Percentiles rank a stretch among this genome's conserved stretches.
Conservation (phyloP, 352 stramenopile species). For the Bremia lactucae region DNA sequence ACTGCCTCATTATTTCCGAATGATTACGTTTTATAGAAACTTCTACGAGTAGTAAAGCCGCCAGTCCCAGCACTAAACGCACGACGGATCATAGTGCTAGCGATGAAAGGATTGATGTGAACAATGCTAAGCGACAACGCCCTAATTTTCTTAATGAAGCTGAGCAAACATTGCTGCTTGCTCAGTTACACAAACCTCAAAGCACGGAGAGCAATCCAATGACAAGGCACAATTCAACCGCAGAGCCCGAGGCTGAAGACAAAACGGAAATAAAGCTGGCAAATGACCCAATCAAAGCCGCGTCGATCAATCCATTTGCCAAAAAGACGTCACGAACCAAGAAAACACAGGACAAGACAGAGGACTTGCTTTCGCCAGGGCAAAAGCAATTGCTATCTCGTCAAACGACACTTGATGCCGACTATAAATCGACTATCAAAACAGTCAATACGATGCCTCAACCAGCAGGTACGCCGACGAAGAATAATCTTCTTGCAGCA, state of each 20-base stretch:
- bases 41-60: background rate
- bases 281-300: slow-evolving; percentile 1
- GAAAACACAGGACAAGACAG: slow-evolving; percentile 18
- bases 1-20: background rate
- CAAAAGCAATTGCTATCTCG: slow-evolving; percentile 15
- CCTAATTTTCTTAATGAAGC: slow-evolving; percentile 52
- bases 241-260: background rate
- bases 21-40: slow-evolving; percentile 2
- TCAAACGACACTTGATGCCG: slow-evolving; percentile 29
- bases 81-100: slow-evolving; percentile 29
- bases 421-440: slow-evolving; percentile 30
- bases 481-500: background rate
- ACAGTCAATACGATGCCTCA: slow-evolving; percentile 27
- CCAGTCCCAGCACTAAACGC: slow-evolving; percentile 37
- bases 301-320: background rate
- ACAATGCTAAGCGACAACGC: slow-evolving; percentile 30
- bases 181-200: slow-evolving; percentile 34
- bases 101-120: slow-evolving; percentile 28
- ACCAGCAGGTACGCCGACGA: slow-evolving; percentile 13
- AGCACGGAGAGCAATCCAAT: slow-evolving; percentile 6
- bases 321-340: slow-evolving; percentile 23
- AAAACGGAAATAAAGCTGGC: background rate
- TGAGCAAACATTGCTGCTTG: slow-evolving; percentile 48
- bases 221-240: slow-evolving; percentile 8
- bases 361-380: slow-evolving; percentile 39